Conservation (phyloP, 768 basidiomycete species). For the Coprinopsis cinerea region DNA sequence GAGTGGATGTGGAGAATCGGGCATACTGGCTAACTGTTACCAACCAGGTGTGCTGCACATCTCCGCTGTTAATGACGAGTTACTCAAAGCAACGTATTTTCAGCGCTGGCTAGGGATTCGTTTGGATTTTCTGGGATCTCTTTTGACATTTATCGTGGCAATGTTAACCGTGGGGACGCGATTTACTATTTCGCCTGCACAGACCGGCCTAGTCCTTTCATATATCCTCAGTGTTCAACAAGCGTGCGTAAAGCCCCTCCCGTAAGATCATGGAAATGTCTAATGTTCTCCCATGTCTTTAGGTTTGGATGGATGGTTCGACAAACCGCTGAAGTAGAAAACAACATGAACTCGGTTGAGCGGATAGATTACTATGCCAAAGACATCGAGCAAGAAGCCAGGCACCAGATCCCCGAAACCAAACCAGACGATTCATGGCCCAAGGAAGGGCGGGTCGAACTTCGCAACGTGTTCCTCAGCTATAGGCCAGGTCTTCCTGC, state of each 20-base stretch:
- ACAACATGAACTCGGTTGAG: slow-evolving; percentile 90
- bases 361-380: slow-evolving; percentile 79
- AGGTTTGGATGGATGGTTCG: slow-evolving; percentile 75
- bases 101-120: slow-evolving; percentile 85
- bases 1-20: slow-evolving; percentile 80
- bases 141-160: slow-evolving; percentile 72
- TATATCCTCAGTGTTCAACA: slow-evolving; percentile 80
- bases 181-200: slow-evolving; percentile 69
- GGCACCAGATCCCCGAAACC: slow-evolving; percentile 55
- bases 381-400: slow-evolving; percentile 76
- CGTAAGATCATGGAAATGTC: too few relatives aligned
- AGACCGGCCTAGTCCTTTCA: slow-evolving; percentile 71
- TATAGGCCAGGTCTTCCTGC: slow-evolving; percentile 87
- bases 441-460: slow-evolving; percentile 58
- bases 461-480: slow-evolving; percentile 70
- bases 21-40: slow-evolving; percentile 85
- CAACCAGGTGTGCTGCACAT: slow-evolving; percentile 51
- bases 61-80: not conserved
- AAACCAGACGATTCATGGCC: slow-evolving; percentile 72
- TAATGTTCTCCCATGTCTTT: not conserved
- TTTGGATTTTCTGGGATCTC: slow-evolving; percentile 74
- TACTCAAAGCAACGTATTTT: slow-evolving; percentile 15
- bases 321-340: slow-evolving; percentile 82
- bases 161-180: slow-evolving; percentile 73
- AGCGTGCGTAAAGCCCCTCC: slow-evolving; percentile 38